Percentiles rank a stretch among this genome's conserved stretches.
phyloP scores from a whole-genome alignment of 768 basidiomycete species.

The Lepiota subincarnata region DNA sequence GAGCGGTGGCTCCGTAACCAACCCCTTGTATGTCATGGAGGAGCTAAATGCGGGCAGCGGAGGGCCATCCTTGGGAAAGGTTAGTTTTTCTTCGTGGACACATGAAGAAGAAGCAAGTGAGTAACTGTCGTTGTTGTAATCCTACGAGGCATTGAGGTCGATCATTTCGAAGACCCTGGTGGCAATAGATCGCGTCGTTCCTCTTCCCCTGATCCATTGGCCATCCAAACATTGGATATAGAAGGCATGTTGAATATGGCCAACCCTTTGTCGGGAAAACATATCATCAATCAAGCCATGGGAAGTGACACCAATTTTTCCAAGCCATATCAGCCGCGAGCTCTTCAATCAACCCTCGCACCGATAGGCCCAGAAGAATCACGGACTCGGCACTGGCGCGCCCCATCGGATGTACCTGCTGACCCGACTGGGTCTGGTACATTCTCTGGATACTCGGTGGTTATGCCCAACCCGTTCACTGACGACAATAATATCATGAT shows the following conservation, averaged over 20 bases:
- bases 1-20: not conserved
- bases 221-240: constrained; percentile 41
- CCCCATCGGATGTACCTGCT: constrained; percentile 28
- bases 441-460: constrained; percentile 24
- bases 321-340: not conserved
- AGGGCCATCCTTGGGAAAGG: not conserved
- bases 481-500: not conserved
- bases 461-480: constrained; percentile 16
- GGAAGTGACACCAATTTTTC: not conserved
- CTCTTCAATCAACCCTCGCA: not conserved
- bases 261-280: constrained; percentile 28
- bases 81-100: constrained; percentile 7
- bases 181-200: constrained; percentile 8
- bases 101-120: not conserved
- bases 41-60: not conserved
- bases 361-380: not conserved
- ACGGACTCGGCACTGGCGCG: constrained; percentile 18
- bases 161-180: not conserved
- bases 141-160: not conserved
- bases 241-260: constrained; percentile 55
- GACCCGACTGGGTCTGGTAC: constrained; percentile 22
- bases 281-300: constrained; percentile 21
- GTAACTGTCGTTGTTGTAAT: not conserved
- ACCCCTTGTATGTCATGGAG: constrained; percentile 5
- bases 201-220: constrained; percentile 20